Evolutionary conservation across 164 flowering plant species (phyloP).

Genomic region (Pachysandra terminalis): DNA sequence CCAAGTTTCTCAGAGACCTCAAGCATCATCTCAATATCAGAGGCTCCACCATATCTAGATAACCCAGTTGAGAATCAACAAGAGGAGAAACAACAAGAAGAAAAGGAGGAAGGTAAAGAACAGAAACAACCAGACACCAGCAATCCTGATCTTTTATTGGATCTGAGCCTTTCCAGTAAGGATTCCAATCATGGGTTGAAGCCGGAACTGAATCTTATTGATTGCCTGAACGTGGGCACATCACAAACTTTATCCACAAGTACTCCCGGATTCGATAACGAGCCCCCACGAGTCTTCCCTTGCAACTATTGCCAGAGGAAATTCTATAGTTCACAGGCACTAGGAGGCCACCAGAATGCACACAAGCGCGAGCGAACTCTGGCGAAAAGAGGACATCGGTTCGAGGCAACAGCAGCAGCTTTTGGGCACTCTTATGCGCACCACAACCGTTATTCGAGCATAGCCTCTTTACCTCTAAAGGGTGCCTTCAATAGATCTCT

Average conservation of each 20-base stretch:
- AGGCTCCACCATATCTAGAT: slow-evolving; percentile 13
- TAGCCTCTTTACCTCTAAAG: slow-evolving; percentile 62
- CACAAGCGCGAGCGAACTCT: slow-evolving; percentile 71
- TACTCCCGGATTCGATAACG: slow-evolving; percentile 24
- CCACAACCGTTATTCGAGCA: slow-evolving; percentile 30
- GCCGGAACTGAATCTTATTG: slow-evolving; percentile 56
- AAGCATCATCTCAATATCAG: slow-evolving; percentile 23
- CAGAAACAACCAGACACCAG: slow-evolving; percentile 3
- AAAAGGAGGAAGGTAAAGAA: neutral
- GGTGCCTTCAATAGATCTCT: slow-evolving; percentile 48
- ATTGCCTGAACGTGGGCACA: slow-evolving; percentile 29
- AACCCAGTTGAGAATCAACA: slow-evolving; percentile 7
- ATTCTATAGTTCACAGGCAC: slow-evolving; percentile 78
- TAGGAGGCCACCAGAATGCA: slow-evolving; percentile 81
- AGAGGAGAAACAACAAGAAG: slow-evolving; percentile 6
- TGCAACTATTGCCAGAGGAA: slow-evolving; percentile 80
- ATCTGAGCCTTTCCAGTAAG: slow-evolving; percentile 30
- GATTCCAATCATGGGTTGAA: slow-evolving; percentile 19
- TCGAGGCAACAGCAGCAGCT: slow-evolving; percentile 38
- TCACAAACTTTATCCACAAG: slow-evolving; percentile 21
- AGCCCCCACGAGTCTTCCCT: slow-evolving; percentile 55
- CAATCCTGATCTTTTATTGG: slow-evolving; percentile 23
- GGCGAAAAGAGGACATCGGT: slow-evolving; percentile 57
- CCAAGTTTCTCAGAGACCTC: slow-evolving; percentile 20
- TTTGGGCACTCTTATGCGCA: slow-evolving; percentile 29